Evolutionary conservation across 257 asterid species (phyloP).

Genomic region (Fraxinus excelsior): DNA sequence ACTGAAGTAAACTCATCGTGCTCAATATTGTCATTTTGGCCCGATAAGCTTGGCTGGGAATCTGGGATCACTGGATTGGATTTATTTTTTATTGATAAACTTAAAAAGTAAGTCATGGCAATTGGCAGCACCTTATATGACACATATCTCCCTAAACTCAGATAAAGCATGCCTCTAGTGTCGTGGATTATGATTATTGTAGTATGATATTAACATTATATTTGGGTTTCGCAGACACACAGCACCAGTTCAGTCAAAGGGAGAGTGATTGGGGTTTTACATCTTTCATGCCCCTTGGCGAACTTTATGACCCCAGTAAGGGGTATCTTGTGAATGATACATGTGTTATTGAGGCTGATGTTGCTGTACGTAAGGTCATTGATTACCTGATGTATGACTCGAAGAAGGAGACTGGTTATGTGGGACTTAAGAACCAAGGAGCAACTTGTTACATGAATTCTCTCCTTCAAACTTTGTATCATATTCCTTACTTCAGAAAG

Average conservation of each 20-base stretch:
- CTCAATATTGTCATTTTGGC: neutral
- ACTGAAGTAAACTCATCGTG: slow-evolving; percentile 3
- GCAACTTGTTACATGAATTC: slow-evolving; percentile 96
- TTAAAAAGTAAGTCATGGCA: slow-evolving; percentile 12
- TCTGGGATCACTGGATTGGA: neutral
- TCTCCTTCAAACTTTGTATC: slow-evolving; percentile 81
- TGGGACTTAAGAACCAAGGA: slow-evolving; percentile 94
- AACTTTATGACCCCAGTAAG: slow-evolving; percentile 64
- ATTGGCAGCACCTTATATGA: neutral
- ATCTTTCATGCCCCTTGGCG: slow-evolving; percentile 70
- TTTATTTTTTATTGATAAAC: slow-evolving; percentile 13
- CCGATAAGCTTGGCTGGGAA: slow-evolving; percentile 3
- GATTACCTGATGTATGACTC: slow-evolving; percentile 74
- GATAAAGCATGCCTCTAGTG: slow-evolving; percentile 8
- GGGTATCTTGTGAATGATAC: slow-evolving; percentile 63
- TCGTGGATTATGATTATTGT: neutral
- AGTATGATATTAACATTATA: slow-evolving; percentile 5
- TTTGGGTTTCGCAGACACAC: slow-evolving; percentile 52
- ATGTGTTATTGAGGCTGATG: slow-evolving; percentile 64
- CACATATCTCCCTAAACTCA: neutral
- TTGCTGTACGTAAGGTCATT: slow-evolving; percentile 60
- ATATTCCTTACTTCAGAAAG: slow-evolving; percentile 90
- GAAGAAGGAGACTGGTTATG: slow-evolving; percentile 73
- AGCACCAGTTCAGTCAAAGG: slow-evolving; percentile 68
- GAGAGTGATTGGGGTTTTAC: slow-evolving; percentile 84